Percentiles rank a stretch among this genome's conserved stretches.
These are phyloP conservation scores for Polytolypa hystricis DNA, from an alignment of 2,329 filamentous ascomycete genomes.

Conservation along the genomic window DNA sequence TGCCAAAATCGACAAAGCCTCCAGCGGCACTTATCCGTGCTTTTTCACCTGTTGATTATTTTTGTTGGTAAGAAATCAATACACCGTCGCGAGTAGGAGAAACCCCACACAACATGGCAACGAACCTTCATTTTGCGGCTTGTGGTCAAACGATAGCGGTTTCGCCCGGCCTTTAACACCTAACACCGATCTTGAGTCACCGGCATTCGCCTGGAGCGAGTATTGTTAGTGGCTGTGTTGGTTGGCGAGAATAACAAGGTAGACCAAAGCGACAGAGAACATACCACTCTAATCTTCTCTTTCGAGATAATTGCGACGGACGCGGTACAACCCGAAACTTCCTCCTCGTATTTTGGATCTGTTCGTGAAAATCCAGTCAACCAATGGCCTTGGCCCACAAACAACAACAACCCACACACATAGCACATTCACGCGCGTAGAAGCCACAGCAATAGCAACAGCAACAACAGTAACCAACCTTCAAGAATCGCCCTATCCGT, in stretches of 20 bases:
- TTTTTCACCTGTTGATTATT: conserved; percentile 73
- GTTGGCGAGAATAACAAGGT: conserved; percentile 1
- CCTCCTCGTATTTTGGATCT: conserved; percentile 96
- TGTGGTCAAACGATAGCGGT: conserved; percentile 97
- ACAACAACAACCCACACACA: too few relatives aligned
- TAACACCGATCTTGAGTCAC: conserved; percentile 87
- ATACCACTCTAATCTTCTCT: conserved; percentile 88
- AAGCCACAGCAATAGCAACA: conserved; percentile 1
- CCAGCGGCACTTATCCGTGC: conserved; percentile 90
- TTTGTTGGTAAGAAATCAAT: too few relatives aligned
- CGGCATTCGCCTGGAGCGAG: conserved; percentile 71
- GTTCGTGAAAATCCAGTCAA: conserved; percentile 15
- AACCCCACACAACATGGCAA: conserved; percentile 6
- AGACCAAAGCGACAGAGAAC: conserved; percentile 32
- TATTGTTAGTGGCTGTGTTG: conserved; percentile 13
- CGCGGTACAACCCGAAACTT: conserved; percentile 95
- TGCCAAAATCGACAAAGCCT: conserved; percentile 95
- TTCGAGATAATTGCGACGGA: conserved; percentile 81
- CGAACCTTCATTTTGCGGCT: conserved; percentile 91
- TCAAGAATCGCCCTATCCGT: conserved; percentile 92
- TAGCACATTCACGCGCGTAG: too few relatives aligned
- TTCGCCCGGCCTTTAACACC: conserved; percentile 96
- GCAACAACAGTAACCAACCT: conserved; percentile 47
- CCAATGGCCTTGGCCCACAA: conserved; percentile 1
- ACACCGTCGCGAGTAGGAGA: too few relatives aligned